A percentile compares a stretch with the other conserved stretches of the same genome.
Evolutionary conservation across 208 protist species (phyloP).

Genomic region (Leishmania lainsoni): DNA sequence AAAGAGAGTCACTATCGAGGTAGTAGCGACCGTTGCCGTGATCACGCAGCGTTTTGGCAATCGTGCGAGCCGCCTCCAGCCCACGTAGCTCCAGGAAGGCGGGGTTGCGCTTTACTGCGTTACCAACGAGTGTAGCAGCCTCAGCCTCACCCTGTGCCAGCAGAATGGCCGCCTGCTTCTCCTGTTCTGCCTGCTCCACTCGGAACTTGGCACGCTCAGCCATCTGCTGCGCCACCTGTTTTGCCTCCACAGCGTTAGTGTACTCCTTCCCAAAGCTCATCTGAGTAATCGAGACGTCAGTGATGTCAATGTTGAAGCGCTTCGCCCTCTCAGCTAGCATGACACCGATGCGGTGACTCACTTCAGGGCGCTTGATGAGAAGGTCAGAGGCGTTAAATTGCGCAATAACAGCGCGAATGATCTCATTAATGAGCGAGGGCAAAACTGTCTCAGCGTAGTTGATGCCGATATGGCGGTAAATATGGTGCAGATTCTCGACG

Average conservation of each 20-base stretch:
- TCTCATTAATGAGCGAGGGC: slow-evolving; percentile 98
- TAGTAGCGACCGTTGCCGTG: slow-evolving; percentile 76
- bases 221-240: slow-evolving; percentile 97
- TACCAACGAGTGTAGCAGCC: slow-evolving; percentile 87
- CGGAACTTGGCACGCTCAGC: slow-evolving; percentile 95
- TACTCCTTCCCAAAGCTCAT: slow-evolving; percentile 97
- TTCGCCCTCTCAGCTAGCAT: slow-evolving; percentile 94
- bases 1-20: slow-evolving; percentile 84
- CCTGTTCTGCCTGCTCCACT: slow-evolving; percentile 94
- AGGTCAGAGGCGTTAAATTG: slow-evolving; percentile 99
- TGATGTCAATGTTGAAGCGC: slow-evolving; percentile 98
- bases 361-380: slow-evolving; percentile 96
- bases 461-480: slow-evolving; percentile 95
- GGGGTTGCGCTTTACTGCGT: slow-evolving; percentile 88
- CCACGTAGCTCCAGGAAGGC: slow-evolving; percentile 94
- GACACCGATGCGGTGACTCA: slow-evolving; percentile 91
- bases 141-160: slow-evolving; percentile 94
- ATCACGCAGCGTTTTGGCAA: slow-evolving; percentile 83
- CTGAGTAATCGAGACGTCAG: slow-evolving; percentile 98
- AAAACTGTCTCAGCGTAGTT: slow-evolving; percentile 98
- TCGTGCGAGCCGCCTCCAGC: slow-evolving; percentile 92
- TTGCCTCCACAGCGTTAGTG: slow-evolving; percentile 94
- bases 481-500: slow-evolving; percentile 88
- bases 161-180: slow-evolving; percentile 93
- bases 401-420: slow-evolving; percentile 98